Evolutionary conservation across 139 green algal genomes (phyloP).

Genomic region (Micractinium conductrix): DNA sequence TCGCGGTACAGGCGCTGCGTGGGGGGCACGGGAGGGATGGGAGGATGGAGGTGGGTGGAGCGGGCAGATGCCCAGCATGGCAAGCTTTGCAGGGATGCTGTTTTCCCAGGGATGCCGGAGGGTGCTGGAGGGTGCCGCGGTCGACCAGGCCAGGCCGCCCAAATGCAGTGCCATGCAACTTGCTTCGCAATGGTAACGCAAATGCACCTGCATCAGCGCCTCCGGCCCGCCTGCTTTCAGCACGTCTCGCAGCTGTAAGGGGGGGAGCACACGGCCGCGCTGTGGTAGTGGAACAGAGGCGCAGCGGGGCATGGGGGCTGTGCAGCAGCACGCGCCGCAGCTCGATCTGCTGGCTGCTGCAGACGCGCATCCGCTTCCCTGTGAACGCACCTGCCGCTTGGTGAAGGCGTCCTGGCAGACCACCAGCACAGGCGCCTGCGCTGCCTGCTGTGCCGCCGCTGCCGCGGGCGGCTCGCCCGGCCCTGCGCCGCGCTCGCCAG

Average conservation of each 20-base stretch:
- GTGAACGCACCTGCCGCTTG: neutral
- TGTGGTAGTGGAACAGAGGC: neutral
- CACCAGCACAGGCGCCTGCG: constrained; percentile 34
- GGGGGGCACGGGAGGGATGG: too few species aligned
- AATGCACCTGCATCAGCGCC: constrained; percentile 62
- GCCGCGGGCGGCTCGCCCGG: neutral
- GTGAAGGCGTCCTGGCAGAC: constrained; percentile 51
- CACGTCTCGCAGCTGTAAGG: constrained; percentile 38
- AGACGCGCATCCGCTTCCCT: neutral
- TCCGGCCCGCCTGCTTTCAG: constrained; percentile 37
- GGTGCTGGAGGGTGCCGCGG: too few species aligned
- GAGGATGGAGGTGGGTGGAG: too few species aligned
- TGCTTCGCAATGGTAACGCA: too few species aligned
- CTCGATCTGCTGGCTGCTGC: too few species aligned
- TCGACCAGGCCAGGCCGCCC: too few species aligned
- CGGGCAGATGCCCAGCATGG: too few species aligned
- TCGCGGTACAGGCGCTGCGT: constrained; percentile 56
- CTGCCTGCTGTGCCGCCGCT: neutral
- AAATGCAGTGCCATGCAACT: too few species aligned
- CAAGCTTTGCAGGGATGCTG: too few species aligned
- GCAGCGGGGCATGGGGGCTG: neutral
- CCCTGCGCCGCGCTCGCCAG: neutral
- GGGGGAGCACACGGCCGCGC: too few species aligned
- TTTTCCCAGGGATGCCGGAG: too few species aligned
- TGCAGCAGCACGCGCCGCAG: too few species aligned